phyloP scores from a whole-genome alignment of 306 rosid species.

The Purshia tridentata region DNA sequence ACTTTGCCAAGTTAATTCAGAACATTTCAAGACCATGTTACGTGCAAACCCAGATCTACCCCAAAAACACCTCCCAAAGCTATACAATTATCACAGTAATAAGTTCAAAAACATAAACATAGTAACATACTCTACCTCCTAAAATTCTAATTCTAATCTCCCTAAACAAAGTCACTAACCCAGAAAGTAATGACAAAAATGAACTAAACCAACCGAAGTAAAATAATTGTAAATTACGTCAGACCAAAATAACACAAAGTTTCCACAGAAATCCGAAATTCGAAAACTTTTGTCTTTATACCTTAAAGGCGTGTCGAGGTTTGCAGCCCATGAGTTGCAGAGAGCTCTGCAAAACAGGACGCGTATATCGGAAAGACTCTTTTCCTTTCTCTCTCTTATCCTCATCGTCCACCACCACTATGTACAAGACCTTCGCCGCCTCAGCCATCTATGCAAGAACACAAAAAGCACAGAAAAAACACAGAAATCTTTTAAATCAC shows the following conservation, averaged over 20 bases:
- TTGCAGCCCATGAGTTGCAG: slow-evolving; percentile 95
- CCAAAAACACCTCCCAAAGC: slow-evolving; percentile 2
- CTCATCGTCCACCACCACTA: slow-evolving; percentile 68
- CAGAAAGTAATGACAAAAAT: not conserved
- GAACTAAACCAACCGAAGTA: not conserved
- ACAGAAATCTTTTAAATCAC: not conserved
- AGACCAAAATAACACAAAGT: not conserved
- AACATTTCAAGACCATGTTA: slow-evolving; percentile 7
- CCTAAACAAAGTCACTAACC: not conserved
- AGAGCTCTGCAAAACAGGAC: slow-evolving; percentile 74
- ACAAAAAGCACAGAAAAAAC: not conserved
- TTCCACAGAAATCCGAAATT: not conserved
- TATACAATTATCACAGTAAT: not conserved
- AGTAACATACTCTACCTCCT: not conserved
- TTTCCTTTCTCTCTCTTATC: slow-evolving; percentile 45
- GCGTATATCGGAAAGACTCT: slow-evolving; percentile 74
- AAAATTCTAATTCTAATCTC: not conserved
- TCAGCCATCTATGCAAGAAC: slow-evolving; percentile 40
- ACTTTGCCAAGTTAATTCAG: not conserved
- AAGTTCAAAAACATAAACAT: not conserved
- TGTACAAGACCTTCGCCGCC: slow-evolving; percentile 49
- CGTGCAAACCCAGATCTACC: slow-evolving; percentile 37
- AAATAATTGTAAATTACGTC: too few relatives aligned
- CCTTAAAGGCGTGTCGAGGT: slow-evolving; percentile 95
- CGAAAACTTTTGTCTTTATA: slow-evolving; percentile 3